phyloP scores from a whole-genome alignment of 371 early-diverging fungal genomes.

The Cokeromyces recurvatus region DNA sequence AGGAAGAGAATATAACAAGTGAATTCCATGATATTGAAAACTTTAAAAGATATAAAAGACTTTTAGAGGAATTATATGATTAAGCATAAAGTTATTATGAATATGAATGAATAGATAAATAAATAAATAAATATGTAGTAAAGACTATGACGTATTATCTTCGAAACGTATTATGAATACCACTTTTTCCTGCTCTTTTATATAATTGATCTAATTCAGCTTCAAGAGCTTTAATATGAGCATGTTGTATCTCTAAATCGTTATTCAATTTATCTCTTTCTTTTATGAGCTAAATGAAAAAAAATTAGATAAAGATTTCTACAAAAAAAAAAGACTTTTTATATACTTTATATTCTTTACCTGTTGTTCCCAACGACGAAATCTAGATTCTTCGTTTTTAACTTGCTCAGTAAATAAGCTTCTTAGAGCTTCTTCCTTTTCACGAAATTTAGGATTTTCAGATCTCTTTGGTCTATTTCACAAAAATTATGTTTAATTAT shows the following conservation, averaged over 20 bases:
- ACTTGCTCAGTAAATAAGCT: conserved; percentile 94
- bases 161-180: too few species aligned
- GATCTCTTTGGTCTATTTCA: conserved; percentile 54
- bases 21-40: too few species aligned
- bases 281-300: conserved; percentile 76
- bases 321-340: too few species aligned
- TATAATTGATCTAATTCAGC: conserved; percentile 68
- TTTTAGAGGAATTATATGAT: too few species aligned
- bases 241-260: conserved; percentile 91
- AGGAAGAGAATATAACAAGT: too few species aligned
- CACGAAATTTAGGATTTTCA: conserved; percentile 78
- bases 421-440: conserved; percentile 88
- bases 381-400: conserved; percentile 86
- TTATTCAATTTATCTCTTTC: conserved; percentile 95
- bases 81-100: too few species aligned
- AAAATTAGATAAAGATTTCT: too few species aligned
- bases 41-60: too few species aligned
- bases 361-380: conserved; percentile 96
- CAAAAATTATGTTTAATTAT: not conserved
- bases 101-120: too few species aligned
- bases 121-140: too few species aligned
- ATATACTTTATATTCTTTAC: conserved; percentile 33
- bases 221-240: conserved; percentile 82
- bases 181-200: too few species aligned
- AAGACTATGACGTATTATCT: too few species aligned